phyloP scores from a whole-genome alignment of 2,329 filamentous ascomycete genomes.

The Colletotrichum incanum region DNA sequence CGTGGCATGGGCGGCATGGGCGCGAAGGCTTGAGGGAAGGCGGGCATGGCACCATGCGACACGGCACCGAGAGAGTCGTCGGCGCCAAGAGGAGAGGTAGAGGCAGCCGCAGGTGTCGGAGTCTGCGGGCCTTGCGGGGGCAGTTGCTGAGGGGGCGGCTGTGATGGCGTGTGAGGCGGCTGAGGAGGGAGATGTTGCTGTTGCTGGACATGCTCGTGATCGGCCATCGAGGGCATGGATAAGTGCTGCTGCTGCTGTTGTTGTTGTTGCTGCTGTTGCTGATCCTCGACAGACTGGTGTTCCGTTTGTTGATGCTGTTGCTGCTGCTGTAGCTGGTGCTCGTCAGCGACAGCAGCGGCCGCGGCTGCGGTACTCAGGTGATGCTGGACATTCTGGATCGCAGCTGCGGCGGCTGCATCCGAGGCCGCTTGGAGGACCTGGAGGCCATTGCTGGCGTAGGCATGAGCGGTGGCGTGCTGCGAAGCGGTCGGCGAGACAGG shows the following conservation, averaged over 20 bases:
- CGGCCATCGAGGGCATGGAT: not conserved
- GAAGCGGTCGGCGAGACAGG: slow-evolving; percentile 44
- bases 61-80: slow-evolving; percentile 22
- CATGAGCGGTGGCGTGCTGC: slow-evolving; percentile 54
- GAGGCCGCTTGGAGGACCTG: slow-evolving; percentile 63
- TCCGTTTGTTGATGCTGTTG: slow-evolving; percentile 28
- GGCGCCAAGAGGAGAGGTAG: slow-evolving; percentile 2
- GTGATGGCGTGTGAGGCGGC: slow-evolving; percentile 37
- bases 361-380: slow-evolving; percentile 49
- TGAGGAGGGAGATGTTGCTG: slow-evolving; percentile 24
- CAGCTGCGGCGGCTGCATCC: slow-evolving; percentile 57
- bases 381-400: slow-evolving; percentile 56
- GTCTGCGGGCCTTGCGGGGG: slow-evolving; percentile 32
- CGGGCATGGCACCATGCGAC: slow-evolving; percentile 10
- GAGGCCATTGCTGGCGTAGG: slow-evolving; percentile 62
- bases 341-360: slow-evolving; percentile 44
- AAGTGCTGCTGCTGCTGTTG: slow-evolving; percentile 25
- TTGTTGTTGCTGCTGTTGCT: slow-evolving; percentile 26
- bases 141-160: slow-evolving; percentile 39
- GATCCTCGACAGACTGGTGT: slow-evolving; percentile 20
- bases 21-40: slow-evolving; percentile 30
- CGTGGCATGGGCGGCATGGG: slow-evolving; percentile 42
- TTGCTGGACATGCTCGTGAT: slow-evolving; percentile 20
- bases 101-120: not conserved
- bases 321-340: slow-evolving; percentile 21